Conservation (phyloP, 257 asterid genomes). For the Gardenia jasminoides region DNA sequence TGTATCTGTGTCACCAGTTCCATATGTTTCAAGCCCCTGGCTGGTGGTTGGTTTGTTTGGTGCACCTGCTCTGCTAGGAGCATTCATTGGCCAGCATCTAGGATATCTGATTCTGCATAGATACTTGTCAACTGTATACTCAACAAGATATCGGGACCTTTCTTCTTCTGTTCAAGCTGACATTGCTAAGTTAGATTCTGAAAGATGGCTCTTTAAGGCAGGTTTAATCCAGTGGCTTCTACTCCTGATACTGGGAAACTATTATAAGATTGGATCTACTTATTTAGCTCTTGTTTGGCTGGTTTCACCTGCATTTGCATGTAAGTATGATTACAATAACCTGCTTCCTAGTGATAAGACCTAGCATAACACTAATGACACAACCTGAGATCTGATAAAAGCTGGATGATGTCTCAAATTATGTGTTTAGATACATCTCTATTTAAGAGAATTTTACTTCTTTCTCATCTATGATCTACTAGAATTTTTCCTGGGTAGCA, state of each 20-base stretch:
- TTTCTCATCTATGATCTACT: neutral
- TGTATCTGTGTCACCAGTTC: conserved; percentile 73
- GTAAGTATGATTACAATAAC: conserved; percentile 49
- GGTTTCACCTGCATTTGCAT: conserved; percentile 88
- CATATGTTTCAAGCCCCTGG: conserved; percentile 79
- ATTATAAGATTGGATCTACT: conserved; percentile 66
- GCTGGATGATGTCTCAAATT: neutral
- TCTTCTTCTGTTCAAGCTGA: conserved; percentile 44
- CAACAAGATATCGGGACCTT: conserved; percentile 41
- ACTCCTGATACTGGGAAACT: conserved; percentile 63
- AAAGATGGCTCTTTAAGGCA: conserved; percentile 90
- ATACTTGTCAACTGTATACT: conserved; percentile 43
- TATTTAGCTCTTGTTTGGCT: conserved; percentile 88
- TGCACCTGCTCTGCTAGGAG: conserved; percentile 93
- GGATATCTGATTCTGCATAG: conserved; percentile 60
- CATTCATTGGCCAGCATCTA: conserved; percentile 76
- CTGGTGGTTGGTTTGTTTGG: conserved; percentile 74
- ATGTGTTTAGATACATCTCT: neutral
- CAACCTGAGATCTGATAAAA: neutral
- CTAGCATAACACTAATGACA: neutral
- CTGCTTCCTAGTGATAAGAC: conserved; percentile 1
- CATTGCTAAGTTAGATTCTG: conserved; percentile 85
- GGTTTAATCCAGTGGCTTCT: conserved; percentile 86
- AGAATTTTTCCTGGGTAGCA: neutral
- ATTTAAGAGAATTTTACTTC: neutral